Conservation (phyloP, 495 filamentous ascomycete genomes). For the Polyplosphaeria fusca region DNA sequence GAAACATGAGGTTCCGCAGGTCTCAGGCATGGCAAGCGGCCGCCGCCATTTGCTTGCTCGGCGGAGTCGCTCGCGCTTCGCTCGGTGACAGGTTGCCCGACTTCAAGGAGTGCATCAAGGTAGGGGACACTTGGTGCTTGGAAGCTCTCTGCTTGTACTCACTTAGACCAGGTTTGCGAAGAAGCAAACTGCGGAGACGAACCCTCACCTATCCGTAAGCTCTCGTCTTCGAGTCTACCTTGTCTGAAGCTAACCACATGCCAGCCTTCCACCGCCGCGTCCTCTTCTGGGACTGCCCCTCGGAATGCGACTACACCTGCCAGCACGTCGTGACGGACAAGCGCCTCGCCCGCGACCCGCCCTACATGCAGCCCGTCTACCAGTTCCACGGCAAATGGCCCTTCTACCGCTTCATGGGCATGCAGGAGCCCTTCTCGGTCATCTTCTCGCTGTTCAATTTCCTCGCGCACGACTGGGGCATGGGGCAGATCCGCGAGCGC, state of each 20-base stretch:
- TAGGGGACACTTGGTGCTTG: conserved; percentile 46
- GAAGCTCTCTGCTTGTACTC: conserved; percentile 14
- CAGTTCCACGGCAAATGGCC: conserved; percentile 99
- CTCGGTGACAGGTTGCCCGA: conserved; percentile 83
- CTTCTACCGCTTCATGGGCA: conserved; percentile 80
- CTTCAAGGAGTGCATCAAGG: conserved; percentile 84
- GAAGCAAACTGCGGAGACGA: conserved; percentile 68
- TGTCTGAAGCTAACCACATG: not conserved
- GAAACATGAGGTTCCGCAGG: conserved; percentile 31
- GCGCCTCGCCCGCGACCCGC: conserved; percentile 63
- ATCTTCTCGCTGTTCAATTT: conserved; percentile 91
- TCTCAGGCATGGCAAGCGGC: conserved; percentile 24
- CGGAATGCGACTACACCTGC: conserved; percentile 97
- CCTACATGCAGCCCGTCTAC: conserved; percentile 63
- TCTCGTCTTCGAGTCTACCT: not conserved
- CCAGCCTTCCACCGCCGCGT: conserved; percentile 65
- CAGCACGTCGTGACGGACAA: conserved; percentile 85
- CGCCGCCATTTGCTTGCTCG: conserved; percentile 40
- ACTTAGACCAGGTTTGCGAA: conserved; percentile 64
- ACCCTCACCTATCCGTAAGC: conserved; percentile 54
- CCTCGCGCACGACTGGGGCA: conserved; percentile 77
- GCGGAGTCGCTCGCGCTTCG: conserved; percentile 60
- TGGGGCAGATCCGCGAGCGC: conserved; percentile 61
- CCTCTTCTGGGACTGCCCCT: conserved; percentile 75
- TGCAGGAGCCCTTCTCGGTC: conserved; percentile 92